Evolutionary conservation across 2,329 filamentous ascomycete genomes (phyloP).

Genomic region (Lecanicillium sp.): DNA sequence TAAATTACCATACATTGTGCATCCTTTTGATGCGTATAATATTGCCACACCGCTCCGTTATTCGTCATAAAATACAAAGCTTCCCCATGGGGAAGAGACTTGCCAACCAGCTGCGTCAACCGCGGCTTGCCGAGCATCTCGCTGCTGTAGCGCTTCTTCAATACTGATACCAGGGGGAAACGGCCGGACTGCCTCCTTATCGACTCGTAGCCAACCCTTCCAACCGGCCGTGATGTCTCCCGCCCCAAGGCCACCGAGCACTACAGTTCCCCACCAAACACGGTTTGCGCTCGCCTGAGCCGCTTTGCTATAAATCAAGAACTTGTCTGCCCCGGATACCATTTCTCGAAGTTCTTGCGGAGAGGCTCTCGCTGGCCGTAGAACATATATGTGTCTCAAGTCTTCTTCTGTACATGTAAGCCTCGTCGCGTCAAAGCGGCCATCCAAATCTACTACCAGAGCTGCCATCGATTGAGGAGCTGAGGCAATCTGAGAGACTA

Average conservation of each 20-base stretch:
- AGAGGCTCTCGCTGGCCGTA: conserved; percentile 27
- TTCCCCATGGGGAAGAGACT: conserved; percentile 41
- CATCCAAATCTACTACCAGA: conserved; percentile 47
- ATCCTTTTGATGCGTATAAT: too few relatives aligned
- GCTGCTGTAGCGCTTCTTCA: conserved; percentile 36
- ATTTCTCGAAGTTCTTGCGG: conserved; percentile 23
- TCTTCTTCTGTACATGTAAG: conserved; percentile 30
- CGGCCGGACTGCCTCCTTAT: conserved; percentile 30
- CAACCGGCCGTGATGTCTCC: conserved; percentile 25
- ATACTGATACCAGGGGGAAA: conserved; percentile 32
- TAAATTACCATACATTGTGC: too few relatives aligned
- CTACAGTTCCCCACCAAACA: conserved; percentile 51
- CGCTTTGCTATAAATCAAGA: conserved; percentile 41
- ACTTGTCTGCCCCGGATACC: conserved; percentile 32
- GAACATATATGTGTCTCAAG: conserved; percentile 43
- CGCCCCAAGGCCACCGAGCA: conserved; percentile 35
- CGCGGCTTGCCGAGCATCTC: conserved; percentile 28
- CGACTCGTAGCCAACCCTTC: conserved; percentile 46
- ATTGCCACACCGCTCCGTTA: too few relatives aligned
- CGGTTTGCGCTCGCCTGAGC: conserved; percentile 34
- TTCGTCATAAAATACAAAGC: conserved; percentile 30
- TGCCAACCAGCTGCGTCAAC: conserved; percentile 38
- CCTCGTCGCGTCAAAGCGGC: conserved; percentile 45
- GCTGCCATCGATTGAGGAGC: conserved; percentile 40
- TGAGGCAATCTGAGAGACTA: conserved; percentile 44